Base-by-base conservation (phyloP, 129 eudicot species). In the Pulicaria dysenterica region DNA sequence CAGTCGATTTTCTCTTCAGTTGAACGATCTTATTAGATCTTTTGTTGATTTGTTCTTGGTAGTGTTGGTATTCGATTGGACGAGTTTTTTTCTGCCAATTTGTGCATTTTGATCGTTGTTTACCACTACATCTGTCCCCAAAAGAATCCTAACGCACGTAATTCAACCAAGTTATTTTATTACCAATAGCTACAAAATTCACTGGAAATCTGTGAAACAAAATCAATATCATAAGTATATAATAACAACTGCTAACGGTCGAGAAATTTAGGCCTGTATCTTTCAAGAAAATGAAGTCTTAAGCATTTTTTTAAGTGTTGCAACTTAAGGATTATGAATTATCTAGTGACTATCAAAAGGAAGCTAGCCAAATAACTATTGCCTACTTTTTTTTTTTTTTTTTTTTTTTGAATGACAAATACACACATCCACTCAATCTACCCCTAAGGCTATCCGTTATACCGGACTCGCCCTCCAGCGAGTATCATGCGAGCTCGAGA, bases 21-120 rank as follows among this genome's bases (percentile, higher is more conserved):
- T 63, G 8, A 10, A 10, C 59, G 45, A 6, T 59, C 15, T 11
- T 46, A 24, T 56, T 17, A 31, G 73, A 74, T 75, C 49, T 46
- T 62, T 63, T 67, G 49, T 60, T 80, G 14, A 55, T 43, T 58
- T 76, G 19, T 44, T 38, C 6, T 70, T 54, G 7, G 7, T 38
- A 37, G 13, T 31, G 48, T 76, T 71, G 8, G 13, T 40, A 56
- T 58, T 67, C 14, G 54, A 64, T 73, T 58, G 17, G 45, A 16
- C 58, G 17, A 16, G 11, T 15, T 43, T 15, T 11, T 13, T 39
- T 50, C 24, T 38, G 54, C 43, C 34, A 37, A 11, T 19, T 15
- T 37, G 62, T 49, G 34, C 48, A 41, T 36, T 58, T 58, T 42
- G 58, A 57, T 56, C 50, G 48, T 34, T 68, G 48, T 49, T 49